Evolutionary conservation across 1,139 yeast genomes (phyloP).

Genomic region (Eremothecium coryli): DNA sequence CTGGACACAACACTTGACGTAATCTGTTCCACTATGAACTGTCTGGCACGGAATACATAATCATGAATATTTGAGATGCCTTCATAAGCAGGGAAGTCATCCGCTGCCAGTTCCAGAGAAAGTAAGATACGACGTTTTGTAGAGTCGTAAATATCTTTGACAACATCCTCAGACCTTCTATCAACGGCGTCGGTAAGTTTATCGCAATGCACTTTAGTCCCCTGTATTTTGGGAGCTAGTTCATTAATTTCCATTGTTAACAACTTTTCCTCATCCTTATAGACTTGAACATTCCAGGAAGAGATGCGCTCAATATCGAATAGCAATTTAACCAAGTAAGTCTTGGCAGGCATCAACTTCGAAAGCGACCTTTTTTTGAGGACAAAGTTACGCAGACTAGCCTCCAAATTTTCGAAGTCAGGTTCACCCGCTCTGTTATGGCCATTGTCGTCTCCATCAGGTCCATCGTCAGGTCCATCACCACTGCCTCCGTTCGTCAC

Average conservation of each 20-base stretch:
- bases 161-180: constrained; percentile 50
- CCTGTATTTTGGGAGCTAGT: constrained; percentile 58
- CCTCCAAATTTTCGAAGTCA: constrained; percentile 77
- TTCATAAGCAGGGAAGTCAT: constrained; percentile 46
- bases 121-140: constrained; percentile 47
- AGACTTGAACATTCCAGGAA: constrained; percentile 49
- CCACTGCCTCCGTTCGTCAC: constrained; percentile 32
- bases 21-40: constrained; percentile 54
- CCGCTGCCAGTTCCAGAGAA: constrained; percentile 53
- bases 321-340: constrained; percentile 61
- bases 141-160: constrained; percentile 50
- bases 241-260: constrained; percentile 42
- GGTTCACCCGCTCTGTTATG: constrained; percentile 34
- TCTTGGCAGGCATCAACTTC: constrained; percentile 86
- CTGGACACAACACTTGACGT: constrained; percentile 53
- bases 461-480: constrained; percentile 34
- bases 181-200: constrained; percentile 53
- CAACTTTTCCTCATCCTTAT: constrained; percentile 39
- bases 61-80: constrained; percentile 61
- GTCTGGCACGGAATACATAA: constrained; percentile 64
- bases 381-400: constrained; percentile 75
- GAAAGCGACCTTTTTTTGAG: constrained; percentile 84
- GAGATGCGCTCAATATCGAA: constrained; percentile 58
- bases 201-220: constrained; percentile 43
- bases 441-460: constrained; percentile 26